Base-by-base conservation (phyloP, 176 grass and related monocot species). In the Avena insularis region DNA sequence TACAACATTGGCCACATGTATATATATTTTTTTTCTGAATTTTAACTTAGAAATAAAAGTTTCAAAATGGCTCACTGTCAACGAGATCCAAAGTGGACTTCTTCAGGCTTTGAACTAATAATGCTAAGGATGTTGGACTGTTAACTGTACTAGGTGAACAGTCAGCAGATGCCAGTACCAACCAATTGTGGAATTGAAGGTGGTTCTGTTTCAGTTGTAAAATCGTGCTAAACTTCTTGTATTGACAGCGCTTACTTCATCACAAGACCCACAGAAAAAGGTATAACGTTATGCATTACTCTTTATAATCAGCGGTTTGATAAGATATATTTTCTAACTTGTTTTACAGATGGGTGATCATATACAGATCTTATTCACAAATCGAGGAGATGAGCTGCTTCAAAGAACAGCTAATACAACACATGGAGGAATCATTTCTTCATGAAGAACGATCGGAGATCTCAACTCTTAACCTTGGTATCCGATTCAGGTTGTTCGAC, bases 401-500 rank as follows among this genome's bases (percentile, higher is more conserved):
- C 48, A n/a, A 9, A 88, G 5, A 73, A 19, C 53, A 21, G 59
- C 57, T 61, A 19, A 53, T 91, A 81, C 77, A 82, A 17, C 5
- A 19, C 40, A 81, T 1, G 11, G 33, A 36, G 3, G 68, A 53
- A 40, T 25, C 69, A 84, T 29, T 78, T 81, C 46, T 85, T 78
- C 49, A 25, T 7, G 47, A 78, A 88, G 23, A 87, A 83, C 12
- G 86, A 86, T 54, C 11, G 3, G 20, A 21, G 9, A 29, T 46
- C 36, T 87, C 81, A 91, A 43, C 40, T 86, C 35, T 92, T 82
- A 20, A 88, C 76, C 65, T 89, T 17, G 20, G 92, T 91, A 63
- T 62, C 36, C 8, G 88, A 86, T 60, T 84, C 84, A 59, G 96
- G 74, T n/a, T 92, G 88, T 70, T 80, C 88, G 10, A 82, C 74